A percentile compares a stretch with the other conserved stretches of the same genome.
Conservation (phyloP, 1,139 yeast species). For the Komagataea norvegica region DNA sequence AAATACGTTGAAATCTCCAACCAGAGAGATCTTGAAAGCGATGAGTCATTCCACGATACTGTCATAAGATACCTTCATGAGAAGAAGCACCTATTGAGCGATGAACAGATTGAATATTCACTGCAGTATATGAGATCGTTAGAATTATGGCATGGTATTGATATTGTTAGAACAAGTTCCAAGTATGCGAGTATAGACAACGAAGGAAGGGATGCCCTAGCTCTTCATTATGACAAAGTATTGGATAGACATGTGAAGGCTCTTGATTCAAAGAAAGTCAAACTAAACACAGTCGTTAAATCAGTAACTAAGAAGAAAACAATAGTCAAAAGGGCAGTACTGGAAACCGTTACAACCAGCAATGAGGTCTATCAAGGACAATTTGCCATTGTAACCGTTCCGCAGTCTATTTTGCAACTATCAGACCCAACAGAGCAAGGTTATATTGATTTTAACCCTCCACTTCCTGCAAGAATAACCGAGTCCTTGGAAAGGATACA, state of each 20-base stretch:
- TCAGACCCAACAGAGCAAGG: slow-evolving; percentile 31
- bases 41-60: slow-evolving; percentile 47
- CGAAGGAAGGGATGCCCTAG: slow-evolving; percentile 70
- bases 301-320: slow-evolving; percentile 32
- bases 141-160: slow-evolving; percentile 78
- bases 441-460: slow-evolving; percentile 53
- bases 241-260: slow-evolving; percentile 39
- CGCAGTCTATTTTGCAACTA: slow-evolving; percentile 58
- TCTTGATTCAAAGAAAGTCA: slow-evolving; percentile 40
- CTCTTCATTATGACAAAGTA: slow-evolving; percentile 49
- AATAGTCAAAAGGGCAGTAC: slow-evolving; percentile 18
- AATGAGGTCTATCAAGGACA: slow-evolving; percentile 37
- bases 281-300: slow-evolving; percentile 43
- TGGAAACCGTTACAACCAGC: slow-evolving; percentile 25
- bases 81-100: slow-evolving; percentile 44
- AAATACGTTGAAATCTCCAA: slow-evolving; percentile 54
- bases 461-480: slow-evolving; percentile 44
- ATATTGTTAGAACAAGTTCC: slow-evolving; percentile 63
- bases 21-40: slow-evolving; percentile 42
- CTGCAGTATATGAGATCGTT: slow-evolving; percentile 49
- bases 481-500: slow-evolving; percentile 48
- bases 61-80: slow-evolving; percentile 43
- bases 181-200: slow-evolving; percentile 62
- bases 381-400: slow-evolving; percentile 66
- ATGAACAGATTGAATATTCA: slow-evolving; percentile 46